A percentile compares a stretch with the other conserved stretches of the same genome.
phyloP scores from a whole-genome alignment of 2,329 filamentous ascomycete genomes.

The Lasiodiplodia sp. region DNA sequence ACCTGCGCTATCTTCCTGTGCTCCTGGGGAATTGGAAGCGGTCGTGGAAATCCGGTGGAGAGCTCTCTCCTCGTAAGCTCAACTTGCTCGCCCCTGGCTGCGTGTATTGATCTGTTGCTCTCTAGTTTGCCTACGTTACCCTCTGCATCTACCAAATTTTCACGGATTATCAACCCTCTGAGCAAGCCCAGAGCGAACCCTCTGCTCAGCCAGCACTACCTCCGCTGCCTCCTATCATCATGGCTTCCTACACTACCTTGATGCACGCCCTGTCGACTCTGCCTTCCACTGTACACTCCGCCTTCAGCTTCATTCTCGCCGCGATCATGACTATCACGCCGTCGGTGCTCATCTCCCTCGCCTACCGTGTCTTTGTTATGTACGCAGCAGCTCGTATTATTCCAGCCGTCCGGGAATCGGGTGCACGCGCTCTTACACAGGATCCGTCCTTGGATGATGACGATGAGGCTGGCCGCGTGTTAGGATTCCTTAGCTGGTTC shows the following conservation, averaged over 20 bases:
- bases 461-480: slow-evolving; percentile 78
- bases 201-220: slow-evolving; percentile 84
- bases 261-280: slow-evolving; percentile 82
- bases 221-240: slow-evolving; percentile 95
- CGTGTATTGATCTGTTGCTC: slow-evolving; percentile 28
- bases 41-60: slow-evolving; percentile 92
- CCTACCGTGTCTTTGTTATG: slow-evolving; percentile 92
- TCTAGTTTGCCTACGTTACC: slow-evolving; percentile 89
- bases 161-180: slow-evolving; percentile 91
- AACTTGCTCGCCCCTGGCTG: too few relatives aligned
- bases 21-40: slow-evolving; percentile 91
- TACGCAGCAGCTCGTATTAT: slow-evolving; percentile 97
- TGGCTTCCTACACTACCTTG: slow-evolving; percentile 95
- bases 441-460: slow-evolving; percentile 86
- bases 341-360: slow-evolving; percentile 92
- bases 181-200: slow-evolving; percentile 61
- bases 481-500: slow-evolving; percentile 91
- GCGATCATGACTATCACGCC: slow-evolving; percentile 96
- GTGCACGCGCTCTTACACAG: slow-evolving; percentile 80
- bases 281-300: slow-evolving; percentile 83
- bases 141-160: slow-evolving; percentile 99
- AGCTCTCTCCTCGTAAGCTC: slow-evolving; percentile 75
- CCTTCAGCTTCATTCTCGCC: slow-evolving; percentile 84
- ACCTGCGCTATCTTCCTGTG: slow-evolving; percentile 92
- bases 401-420: slow-evolving; percentile 86